Evolutionary conservation across 805 yeast genomes (phyloP), one percentile per base, ranked within the genome.

Genomic region (Tetrapisispora iriomotensis): DNA sequence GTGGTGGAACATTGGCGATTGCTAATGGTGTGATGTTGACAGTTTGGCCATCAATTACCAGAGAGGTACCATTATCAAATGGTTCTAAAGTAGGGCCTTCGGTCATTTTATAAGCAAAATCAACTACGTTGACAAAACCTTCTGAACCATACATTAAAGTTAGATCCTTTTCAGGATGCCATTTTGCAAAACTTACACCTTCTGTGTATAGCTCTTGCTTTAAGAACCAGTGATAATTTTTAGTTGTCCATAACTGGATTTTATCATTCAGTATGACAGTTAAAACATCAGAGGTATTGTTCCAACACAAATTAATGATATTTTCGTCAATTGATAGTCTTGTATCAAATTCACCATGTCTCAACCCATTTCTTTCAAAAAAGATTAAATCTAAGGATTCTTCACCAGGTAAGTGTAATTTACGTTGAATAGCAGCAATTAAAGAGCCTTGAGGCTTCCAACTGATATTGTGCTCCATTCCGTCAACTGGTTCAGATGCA

Each of bases 181-280:
- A 92, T 53, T 71, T 74, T 36, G 74, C 64, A 51, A 70, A 77
- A 22, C 49, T 46, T 25, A 67, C 54, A 19, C 53, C 41, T 7
- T 49, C 43, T 2, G 53, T 50, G 27, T 57, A 61, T 2, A 88
- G 61, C 52, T 82, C 94, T 59, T 83, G 94, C 54, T 92, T 92
- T 49, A 88, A 68, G 60, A 83, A 87, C 98, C 98, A 92, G 55
- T 88, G 94, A 61, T 88, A 92, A 60, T 92, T 92, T 55, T 84
- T 87, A 3, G 83, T 70, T 1, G 94, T 79, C 96, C 96, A 92
- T 19, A 92, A 61, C 55, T 82, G 94, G n/a, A 92, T 71, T 13
- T 74, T 65, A 48, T 77, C 70, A 2, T 61, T 45, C 22, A 82
- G 66, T 29, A 74, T 78, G 10, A 92, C 64, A 5, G 95, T 84